Evolutionary conservation across 345 rosid species (phyloP).

Genomic region (Brassica napus): DNA sequence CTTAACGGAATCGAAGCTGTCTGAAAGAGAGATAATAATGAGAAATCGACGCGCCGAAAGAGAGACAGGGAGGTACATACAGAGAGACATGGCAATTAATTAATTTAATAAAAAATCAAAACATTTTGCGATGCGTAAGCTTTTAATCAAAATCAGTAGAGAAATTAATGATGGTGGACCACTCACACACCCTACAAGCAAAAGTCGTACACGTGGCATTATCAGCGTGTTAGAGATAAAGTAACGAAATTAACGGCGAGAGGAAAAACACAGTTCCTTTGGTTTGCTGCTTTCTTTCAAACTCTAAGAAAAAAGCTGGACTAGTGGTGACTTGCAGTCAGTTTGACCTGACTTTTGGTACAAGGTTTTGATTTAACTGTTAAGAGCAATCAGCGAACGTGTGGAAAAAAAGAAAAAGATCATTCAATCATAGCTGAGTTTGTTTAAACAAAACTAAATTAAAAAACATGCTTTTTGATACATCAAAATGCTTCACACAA

Average conservation of each 20-base stretch:
- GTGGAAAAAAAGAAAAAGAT: neutral
- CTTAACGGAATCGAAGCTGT: conserved; percentile 23
- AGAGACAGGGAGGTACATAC: conserved; percentile 16
- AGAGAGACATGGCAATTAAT: conserved; percentile 15
- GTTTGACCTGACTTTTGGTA: neutral
- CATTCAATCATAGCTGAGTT: neutral
- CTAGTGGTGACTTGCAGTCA: neutral
- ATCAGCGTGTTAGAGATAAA: neutral
- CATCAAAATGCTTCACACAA: conserved; percentile 16
- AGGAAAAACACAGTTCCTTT: neutral
- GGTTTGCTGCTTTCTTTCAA: neutral
- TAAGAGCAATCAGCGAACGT: neutral
- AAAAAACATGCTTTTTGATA: conserved; percentile 3
- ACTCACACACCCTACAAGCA: neutral
- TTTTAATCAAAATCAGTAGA: conserved; percentile 15
- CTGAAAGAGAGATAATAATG: conserved; percentile 15
- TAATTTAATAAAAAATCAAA: neutral
- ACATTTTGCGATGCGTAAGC: conserved; percentile 12
- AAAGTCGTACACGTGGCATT: conserved; percentile 15
- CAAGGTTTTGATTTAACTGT: neutral
- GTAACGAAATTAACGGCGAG: conserved; percentile 31
- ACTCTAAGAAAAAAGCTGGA: neutral
- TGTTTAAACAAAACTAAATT: conserved; percentile 14
- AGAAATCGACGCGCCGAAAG: conserved; percentile 24
- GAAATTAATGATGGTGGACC: conserved; percentile 21